Conservation (phyloP, 2,329 filamentous ascomycete genomes). For the Geosmithia putterillii region DNA sequence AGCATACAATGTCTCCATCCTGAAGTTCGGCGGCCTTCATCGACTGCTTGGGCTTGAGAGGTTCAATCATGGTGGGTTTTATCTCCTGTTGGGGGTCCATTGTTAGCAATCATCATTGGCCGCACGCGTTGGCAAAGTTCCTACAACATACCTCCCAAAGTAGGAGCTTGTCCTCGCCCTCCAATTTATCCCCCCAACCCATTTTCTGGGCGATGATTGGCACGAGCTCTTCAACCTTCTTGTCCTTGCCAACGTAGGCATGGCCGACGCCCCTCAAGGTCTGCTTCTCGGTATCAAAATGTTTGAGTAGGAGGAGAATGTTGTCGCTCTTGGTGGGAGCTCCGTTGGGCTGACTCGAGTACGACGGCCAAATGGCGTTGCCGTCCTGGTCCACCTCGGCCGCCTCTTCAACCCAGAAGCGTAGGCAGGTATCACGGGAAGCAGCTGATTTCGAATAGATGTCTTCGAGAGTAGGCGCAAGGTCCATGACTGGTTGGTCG, state of each 20-base stretch:
- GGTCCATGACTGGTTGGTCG: constrained; percentile 72
- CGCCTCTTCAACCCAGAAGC: constrained; percentile 77
- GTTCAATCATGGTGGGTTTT: constrained; percentile 94
- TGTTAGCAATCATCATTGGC: neutral
- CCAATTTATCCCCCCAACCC: constrained; percentile 70
- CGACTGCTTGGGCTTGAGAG: constrained; percentile 81
- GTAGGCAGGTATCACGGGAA: constrained; percentile 58
- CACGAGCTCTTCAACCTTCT: constrained; percentile 76
- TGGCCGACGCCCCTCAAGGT: constrained; percentile 66
- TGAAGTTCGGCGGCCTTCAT: constrained; percentile 88
- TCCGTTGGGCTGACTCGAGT: constrained; percentile 43
- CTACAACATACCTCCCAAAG: constrained; percentile 58
- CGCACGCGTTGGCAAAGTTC: neutral
- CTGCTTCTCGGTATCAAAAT: constrained; percentile 73
- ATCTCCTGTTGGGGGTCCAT: constrained; percentile 52
- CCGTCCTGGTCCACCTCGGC: constrained; percentile 56
- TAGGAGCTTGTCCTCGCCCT: constrained; percentile 46
- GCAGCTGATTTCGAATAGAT: constrained; percentile 38
- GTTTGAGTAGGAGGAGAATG: constrained; percentile 83
- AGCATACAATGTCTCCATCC: constrained; percentile 93
- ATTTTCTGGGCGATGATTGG: constrained; percentile 69
- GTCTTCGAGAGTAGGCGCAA: constrained; percentile 67
- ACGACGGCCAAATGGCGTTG: constrained; percentile 58
- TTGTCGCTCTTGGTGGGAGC: constrained; percentile 45
- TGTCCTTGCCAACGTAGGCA: constrained; percentile 76